Evolutionary conservation across 1,139 yeast species (phyloP).

Genomic region (Debaryomyces nepalensis): DNA sequence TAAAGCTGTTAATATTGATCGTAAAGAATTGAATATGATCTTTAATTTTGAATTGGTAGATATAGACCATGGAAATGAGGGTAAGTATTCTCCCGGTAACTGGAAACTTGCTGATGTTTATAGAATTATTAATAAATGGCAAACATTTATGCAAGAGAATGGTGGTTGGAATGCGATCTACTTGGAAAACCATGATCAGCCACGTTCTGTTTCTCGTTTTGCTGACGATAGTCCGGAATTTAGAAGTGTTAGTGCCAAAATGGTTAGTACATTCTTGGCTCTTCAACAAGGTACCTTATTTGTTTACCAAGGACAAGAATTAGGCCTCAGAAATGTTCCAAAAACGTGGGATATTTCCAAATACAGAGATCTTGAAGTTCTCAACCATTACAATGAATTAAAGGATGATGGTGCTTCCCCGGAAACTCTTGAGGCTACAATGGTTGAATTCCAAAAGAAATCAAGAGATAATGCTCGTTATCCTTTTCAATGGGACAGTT

Average conservation of each 20-base stretch:
- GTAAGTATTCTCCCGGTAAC: constrained; percentile 18
- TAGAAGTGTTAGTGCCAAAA: constrained; percentile 46
- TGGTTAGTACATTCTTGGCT: constrained; percentile 50
- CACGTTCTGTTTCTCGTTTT: constrained; percentile 56
- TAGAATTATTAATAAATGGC: constrained; percentile 33
- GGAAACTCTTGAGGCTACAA: constrained; percentile 34
- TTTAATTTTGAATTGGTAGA: constrained; percentile 1
- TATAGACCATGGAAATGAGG: background rate
- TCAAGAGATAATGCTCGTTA: constrained; percentile 62
- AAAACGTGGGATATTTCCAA: constrained; percentile 43
- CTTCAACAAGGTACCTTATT: constrained; percentile 60
- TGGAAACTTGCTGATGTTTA: constrained; percentile 49
- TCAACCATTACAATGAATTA: constrained; percentile 46
- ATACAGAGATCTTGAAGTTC: constrained; percentile 55
- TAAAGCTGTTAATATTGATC: constrained; percentile 28
- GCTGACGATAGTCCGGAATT: constrained; percentile 46
- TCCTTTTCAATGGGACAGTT: constrained; percentile 61
- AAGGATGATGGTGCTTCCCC: constrained; percentile 34
- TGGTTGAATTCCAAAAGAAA: constrained; percentile 34
- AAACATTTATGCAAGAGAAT: constrained; percentile 42
- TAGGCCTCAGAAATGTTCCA: constrained; percentile 57
- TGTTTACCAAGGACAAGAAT: constrained; percentile 64
- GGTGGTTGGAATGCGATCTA: constrained; percentile 56
- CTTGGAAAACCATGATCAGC: constrained; percentile 63
- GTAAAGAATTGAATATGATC: constrained; percentile 5